Evolutionary conservation across 169 alveolate species (phyloP).

Genomic region (Plasmodium berghei): DNA sequence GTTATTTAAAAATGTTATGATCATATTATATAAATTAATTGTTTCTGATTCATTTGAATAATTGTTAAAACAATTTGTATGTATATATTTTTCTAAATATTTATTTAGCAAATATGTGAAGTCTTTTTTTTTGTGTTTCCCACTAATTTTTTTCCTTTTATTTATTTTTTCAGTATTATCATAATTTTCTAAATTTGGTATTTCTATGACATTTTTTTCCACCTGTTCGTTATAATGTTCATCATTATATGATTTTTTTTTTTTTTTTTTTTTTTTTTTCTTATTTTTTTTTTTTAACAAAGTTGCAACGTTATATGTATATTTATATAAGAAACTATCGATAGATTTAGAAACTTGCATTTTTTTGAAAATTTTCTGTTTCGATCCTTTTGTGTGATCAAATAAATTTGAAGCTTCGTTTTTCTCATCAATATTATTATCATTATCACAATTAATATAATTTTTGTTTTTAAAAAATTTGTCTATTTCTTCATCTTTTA

Average conservation of each 20-base stretch:
- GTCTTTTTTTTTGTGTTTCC: neutral
- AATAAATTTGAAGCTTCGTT: no score
- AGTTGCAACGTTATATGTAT: no score
- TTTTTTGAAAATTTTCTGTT: neutral
- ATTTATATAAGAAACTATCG: no score
- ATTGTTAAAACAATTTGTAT: neutral
- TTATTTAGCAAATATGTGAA: neutral
- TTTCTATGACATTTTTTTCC: no score
- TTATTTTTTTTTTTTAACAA: neutral
- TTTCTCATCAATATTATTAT: neutral
- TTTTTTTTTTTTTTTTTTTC: neutral
- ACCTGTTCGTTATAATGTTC: no score
- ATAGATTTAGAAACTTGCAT: no score
- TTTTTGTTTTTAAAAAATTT: constrained; percentile 6
- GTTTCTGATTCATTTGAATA: constrained; percentile 53
- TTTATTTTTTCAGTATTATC: no score
- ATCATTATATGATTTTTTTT: no score
- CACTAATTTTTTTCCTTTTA: no score
- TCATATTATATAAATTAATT: constrained; percentile 42
- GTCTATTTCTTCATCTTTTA: constrained; percentile 11
- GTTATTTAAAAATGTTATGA: constrained; percentile 16
- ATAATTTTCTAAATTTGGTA: no score
- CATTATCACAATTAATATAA: neutral
- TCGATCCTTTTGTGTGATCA: neutral
- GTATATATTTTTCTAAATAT: constrained; percentile 5